Evolutionary conservation across 1,139 yeast species (phyloP).

Genomic region (Scheffersomyces illinoinensis): DNA sequence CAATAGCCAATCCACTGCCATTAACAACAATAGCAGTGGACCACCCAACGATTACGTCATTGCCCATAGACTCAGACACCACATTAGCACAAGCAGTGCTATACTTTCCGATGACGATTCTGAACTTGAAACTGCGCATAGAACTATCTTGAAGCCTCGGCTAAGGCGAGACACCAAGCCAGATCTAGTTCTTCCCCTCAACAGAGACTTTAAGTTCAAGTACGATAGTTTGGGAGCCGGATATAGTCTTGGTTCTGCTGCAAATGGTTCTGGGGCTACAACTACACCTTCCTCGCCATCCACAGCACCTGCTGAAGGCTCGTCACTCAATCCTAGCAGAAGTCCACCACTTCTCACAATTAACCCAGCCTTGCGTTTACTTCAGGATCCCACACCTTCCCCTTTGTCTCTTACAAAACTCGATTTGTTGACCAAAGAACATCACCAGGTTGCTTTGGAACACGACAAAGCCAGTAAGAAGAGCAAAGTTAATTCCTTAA

Average conservation of each 20-base stretch:
- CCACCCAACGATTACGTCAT: neutral
- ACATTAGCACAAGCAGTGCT: conserved; percentile 14
- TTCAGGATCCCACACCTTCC: conserved; percentile 21
- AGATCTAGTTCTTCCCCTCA: conserved; percentile 8
- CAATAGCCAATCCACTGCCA: conserved; percentile 1
- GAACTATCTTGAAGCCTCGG: conserved; percentile 18
- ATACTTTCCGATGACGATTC: conserved; percentile 40
- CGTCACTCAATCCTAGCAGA: neutral
- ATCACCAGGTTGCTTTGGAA: neutral
- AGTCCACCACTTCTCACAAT: neutral
- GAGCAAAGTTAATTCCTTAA: conserved; percentile 9
- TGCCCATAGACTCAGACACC: neutral
- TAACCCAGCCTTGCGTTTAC: conserved; percentile 1
- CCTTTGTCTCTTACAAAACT: conserved; percentile 18
- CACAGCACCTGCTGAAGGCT: neutral
- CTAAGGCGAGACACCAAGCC: conserved; percentile 10
- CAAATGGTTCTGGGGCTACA: neutral
- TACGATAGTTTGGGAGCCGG: conserved; percentile 18
- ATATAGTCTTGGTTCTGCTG: neutral
- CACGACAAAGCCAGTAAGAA: conserved; percentile 1
- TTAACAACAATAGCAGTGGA: neutral
- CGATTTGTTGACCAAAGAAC: conserved; percentile 1
- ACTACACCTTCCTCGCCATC: neutral
- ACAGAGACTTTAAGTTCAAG: conserved; percentile 34
- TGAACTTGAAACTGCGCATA: conserved; percentile 24